Percentiles rank a stretch among this genome's conserved stretches.
These are phyloP conservation scores for Epichloe aotearoae DNA, from an alignment of 2,329 filamentous ascomycete genomes.

Conservation along the genomic window DNA sequence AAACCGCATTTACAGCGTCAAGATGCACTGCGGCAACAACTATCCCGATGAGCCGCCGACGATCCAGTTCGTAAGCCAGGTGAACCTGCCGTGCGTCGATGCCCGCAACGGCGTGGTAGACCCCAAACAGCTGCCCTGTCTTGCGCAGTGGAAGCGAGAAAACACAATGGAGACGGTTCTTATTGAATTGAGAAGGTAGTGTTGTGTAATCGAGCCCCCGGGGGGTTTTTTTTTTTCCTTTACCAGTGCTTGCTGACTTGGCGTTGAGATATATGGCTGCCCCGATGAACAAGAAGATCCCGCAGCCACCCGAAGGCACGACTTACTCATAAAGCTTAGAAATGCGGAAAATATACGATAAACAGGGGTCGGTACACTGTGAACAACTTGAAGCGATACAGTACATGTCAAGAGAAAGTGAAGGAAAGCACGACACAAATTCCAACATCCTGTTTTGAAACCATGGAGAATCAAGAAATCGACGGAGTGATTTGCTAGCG, in stretches of 20 bases:
- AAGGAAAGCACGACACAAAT: not conserved
- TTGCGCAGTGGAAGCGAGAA: constrained; percentile 81
- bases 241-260: not conserved
- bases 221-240: not conserved
- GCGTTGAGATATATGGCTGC: constrained; percentile 80
- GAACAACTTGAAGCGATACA: not conserved
- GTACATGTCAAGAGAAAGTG: not conserved
- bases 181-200: constrained; percentile 67
- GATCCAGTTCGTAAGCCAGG: constrained; percentile 83
- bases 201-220: not conserved
- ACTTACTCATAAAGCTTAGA: constrained; percentile 22
- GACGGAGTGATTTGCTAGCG: not conserved
- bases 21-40: constrained; percentile 82
- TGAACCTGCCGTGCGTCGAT: constrained; percentile 95
- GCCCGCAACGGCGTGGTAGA: constrained; percentile 71
- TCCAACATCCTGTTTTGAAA: not conserved
- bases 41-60: constrained; percentile 85
- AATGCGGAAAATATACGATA: not conserved
- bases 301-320: constrained; percentile 81
- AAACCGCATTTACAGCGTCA: constrained; percentile 97
- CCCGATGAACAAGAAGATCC: constrained; percentile 83
- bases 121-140: constrained; percentile 66
- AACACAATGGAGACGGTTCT: constrained; percentile 93
- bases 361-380: not conserved
- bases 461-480: not conserved